These are phyloP conservation scores for Kockiozyma suomiensis DNA, from an alignment of 805 yeast species.

Conservation along the genomic window DNA sequence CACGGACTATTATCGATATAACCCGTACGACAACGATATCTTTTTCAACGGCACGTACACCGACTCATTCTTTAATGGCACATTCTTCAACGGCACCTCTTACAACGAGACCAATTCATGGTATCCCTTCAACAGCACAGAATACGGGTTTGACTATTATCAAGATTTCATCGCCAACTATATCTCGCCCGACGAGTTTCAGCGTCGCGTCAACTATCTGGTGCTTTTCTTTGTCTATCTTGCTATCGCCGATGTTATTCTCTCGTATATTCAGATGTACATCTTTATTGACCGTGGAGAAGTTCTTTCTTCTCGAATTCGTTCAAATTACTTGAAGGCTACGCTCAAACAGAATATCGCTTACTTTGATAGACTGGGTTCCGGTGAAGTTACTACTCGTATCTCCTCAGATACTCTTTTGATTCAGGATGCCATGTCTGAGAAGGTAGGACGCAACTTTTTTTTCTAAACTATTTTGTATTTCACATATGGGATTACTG, in stretches of 20 bases:
- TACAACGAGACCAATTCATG: slow-evolving; percentile 33
- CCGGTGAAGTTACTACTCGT: slow-evolving; percentile 51
- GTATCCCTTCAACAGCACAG: slow-evolving; percentile 16
- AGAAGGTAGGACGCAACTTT: slow-evolving; percentile 40
- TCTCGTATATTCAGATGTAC: slow-evolving; percentile 41
- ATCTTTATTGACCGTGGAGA: slow-evolving; percentile 48
- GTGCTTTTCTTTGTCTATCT: slow-evolving; percentile 47
- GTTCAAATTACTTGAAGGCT: slow-evolving; percentile 44
- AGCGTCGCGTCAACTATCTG: slow-evolving; percentile 42
- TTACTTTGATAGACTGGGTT: slow-evolving; percentile 47
- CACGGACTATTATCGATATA: slow-evolving; percentile 40
- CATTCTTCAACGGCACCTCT: slow-evolving; percentile 18
- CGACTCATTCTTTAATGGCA: slow-evolving; percentile 27
- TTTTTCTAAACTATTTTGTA: slow-evolving; percentile 33
- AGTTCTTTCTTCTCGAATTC: slow-evolving; percentile 46
- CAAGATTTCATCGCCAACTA: slow-evolving; percentile 20
- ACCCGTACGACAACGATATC: slow-evolving; percentile 21
- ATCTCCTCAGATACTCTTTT: slow-evolving; percentile 47
- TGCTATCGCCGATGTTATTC: slow-evolving; percentile 42
- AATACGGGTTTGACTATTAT: slow-evolving; percentile 16
- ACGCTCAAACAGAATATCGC: slow-evolving; percentile 48
- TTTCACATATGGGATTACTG: slow-evolving; percentile 39
- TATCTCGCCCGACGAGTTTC: slow-evolving; percentile 38
- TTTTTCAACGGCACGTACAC: slow-evolving; percentile 29
- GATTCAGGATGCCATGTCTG: slow-evolving; percentile 49